These are phyloP conservation scores for Asparagopsis taxiformis DNA, from an alignment of 31 red algal genomes.

Conservation along the genomic window DNA sequence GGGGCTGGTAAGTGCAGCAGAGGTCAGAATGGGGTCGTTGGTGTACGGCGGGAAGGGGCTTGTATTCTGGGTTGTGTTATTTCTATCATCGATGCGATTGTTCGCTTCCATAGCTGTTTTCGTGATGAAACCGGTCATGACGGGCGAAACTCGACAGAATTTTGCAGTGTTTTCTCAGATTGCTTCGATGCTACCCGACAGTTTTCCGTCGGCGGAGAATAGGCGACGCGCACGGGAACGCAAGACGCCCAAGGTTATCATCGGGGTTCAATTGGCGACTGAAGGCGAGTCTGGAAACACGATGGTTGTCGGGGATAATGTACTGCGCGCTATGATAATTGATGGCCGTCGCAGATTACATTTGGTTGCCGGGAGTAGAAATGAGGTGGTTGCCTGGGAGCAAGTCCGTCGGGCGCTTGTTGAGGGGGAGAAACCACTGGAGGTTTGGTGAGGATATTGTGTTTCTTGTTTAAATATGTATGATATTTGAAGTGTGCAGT, in stretches of 20 bases:
- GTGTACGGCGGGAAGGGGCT: not conserved
- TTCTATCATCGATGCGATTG: not conserved
- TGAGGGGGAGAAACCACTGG: too few relatives aligned
- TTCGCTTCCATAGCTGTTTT: not conserved
- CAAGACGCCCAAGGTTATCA: not conserved
- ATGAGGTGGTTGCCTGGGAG: not conserved
- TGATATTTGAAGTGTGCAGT: too few relatives aligned
- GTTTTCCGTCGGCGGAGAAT: not conserved
- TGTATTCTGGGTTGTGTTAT: not conserved
- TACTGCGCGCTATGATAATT: not conserved
- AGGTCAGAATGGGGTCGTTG: not conserved
- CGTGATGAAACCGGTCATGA: not conserved
- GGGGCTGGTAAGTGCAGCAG: not conserved
- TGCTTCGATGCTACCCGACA: not conserved
- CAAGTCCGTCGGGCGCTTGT: too few relatives aligned
- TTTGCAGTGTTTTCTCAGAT: not conserved
- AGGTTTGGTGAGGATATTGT: too few relatives aligned
- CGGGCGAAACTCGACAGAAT: not conserved
- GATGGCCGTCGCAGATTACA: not conserved
- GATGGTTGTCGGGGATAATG: not conserved
- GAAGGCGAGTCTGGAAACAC: not conserved
- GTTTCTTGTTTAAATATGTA: too few relatives aligned
- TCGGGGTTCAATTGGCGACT: not conserved
- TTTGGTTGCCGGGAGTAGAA: not conserved
- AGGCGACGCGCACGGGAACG: not conserved